These are phyloP conservation scores for Pistacia atlantica DNA, from an alignment of 345 rosid genomes.

Conservation along the genomic window DNA sequence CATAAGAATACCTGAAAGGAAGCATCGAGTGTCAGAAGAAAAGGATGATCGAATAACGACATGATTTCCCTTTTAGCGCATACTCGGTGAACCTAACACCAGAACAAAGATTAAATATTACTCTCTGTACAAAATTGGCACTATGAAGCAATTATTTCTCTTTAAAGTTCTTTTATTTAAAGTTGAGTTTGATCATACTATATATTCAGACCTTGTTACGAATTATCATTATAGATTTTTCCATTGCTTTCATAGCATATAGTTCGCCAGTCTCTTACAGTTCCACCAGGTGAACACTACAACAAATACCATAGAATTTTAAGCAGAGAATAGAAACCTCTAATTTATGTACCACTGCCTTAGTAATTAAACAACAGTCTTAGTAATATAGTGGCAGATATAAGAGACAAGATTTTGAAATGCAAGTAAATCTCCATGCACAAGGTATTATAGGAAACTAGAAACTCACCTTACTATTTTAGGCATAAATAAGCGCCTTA, in stretches of 20 bases:
- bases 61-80: constrained; percentile 92
- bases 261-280: constrained; percentile 69
- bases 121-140: constrained; percentile 1
- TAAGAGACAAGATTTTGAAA: not conserved
- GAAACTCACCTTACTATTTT: not conserved
- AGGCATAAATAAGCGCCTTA: not conserved
- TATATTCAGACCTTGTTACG: constrained; percentile 73
- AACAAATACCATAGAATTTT: not conserved
- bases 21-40: constrained; percentile 82
- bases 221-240: constrained; percentile 80
- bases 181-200: not conserved
- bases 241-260: constrained; percentile 99
- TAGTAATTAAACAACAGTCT: not conserved
- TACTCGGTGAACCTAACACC: constrained; percentile 85
- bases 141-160: not conserved
- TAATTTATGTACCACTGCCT: not conserved
- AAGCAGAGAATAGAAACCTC: not conserved
- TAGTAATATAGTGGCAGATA: not conserved
- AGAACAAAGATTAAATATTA: not conserved
- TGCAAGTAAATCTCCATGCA: not conserved
- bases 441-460: not conserved
- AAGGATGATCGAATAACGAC: constrained; percentile 90
- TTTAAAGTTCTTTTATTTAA: not conserved
- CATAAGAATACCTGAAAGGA: constrained; percentile 78
- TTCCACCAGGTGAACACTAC: constrained; percentile 93